Evolutionary conservation across 2,329 filamentous ascomycete species (phyloP), one percentile per base, ranked within the genome.

Genomic region (Microdochium trichocladiopsis): DNA sequence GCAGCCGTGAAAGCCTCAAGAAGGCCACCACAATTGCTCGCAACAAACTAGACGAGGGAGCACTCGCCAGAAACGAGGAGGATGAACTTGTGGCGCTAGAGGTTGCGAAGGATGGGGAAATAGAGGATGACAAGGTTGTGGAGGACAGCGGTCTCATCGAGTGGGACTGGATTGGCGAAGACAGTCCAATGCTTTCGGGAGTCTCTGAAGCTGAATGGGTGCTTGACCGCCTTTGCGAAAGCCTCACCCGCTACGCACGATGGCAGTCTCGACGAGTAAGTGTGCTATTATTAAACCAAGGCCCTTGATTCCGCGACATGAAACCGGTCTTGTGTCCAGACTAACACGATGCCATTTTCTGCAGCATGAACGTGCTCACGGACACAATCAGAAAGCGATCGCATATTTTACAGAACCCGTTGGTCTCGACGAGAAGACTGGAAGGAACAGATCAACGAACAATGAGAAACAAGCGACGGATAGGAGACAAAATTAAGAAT

Each of bases 121-220:
- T 64, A 6, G 62, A 64, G 11, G 58, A 67, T 2, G 58, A 67
- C 25, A 57, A 67, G 1, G 72, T 78, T 8, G 78, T 81, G 18
- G 73, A 78, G 21, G 73, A 79, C n/a, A 77, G 80, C 25, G 82
- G 79, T 0, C 60, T 84, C 18, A 70, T 86, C 1, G 78, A 86
- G 31, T 88, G 85, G 84, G 85, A 88, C 61, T 89, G 86, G 86
- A 82, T 89, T 51, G 84, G 84, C 0, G 78, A 86, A 57, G 75
- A 82, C 52, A 86, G 82, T 60, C 86, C 86, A 0, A 80, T 89
- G 77, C 69, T 88, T 60, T 78, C 80, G 3, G 76, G 78, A 47
- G 69, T 80, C 55, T 77, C 72, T 6, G 86, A 89, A 66, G 74
- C 82, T 1, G 82, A 87, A 63, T 88, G 85, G 79, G 69, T 88